Evolutionary conservation across 2,329 filamentous ascomycete species (phyloP), one percentile per base, ranked within the genome.

Genomic region (Pseudogymnoascus sp.): DNA sequence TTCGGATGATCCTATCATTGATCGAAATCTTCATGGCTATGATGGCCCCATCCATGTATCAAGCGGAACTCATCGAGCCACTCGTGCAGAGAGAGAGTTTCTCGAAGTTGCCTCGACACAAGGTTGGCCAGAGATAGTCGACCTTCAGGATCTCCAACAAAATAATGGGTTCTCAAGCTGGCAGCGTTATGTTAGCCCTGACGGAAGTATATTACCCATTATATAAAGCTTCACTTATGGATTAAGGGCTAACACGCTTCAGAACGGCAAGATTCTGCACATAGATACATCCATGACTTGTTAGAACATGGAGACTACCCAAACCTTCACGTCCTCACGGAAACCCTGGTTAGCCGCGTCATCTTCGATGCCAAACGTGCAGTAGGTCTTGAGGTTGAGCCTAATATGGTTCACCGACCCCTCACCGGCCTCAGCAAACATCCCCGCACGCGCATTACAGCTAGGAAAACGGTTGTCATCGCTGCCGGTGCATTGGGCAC

Each of bases 261-360:
- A 43, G 40, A 76, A 43, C 79, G 84, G n/a, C 83, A 85, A 68
- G 84, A 87, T 66, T 75, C 83, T 0, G 84, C 84, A 0, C 79
- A 82, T 63, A 69, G 75, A 12, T 87, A 84, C 64, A 67, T 86
- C 7, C 82, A 84, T 65, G 80, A 82, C 0, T 75, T 79, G 38
- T 71, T 84, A 0, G 73, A 80, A 61, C 75, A 76, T 63, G 78
- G 78, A 1, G 73, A 79, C 2, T 77, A 84, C 56, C 78, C 82
- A 0, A 86, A 87, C 63, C 78, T 88, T 1, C 82, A 88, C 63
- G 76, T 88, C 3, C 75, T 88, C 0, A 75, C 80, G 0, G 78
- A 87, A 67, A 79, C 80, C 1, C 82, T 82, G 63, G 84, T 88
- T 0, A 74, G 79, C 1, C 79, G 79, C 2, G 78, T 87, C 0